Percentiles rank a stretch among this genome's conserved stretches.
phyloP scores from a whole-genome alignment of 2,329 filamentous ascomycete genomes.

The Cercospora sp. region DNA sequence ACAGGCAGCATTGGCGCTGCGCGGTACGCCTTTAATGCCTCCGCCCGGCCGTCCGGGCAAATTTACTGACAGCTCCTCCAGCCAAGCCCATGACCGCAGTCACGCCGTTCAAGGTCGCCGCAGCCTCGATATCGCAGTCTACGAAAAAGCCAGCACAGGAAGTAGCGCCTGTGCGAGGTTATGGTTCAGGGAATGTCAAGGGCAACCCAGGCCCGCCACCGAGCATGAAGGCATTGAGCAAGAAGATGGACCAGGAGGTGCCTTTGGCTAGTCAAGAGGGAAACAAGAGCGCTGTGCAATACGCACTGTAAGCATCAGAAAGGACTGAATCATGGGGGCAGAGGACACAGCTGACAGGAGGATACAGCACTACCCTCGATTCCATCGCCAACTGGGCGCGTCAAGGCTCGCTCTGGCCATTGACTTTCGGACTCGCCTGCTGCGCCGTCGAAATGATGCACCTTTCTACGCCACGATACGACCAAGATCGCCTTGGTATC shows the following conservation, averaged over 20 bases:
- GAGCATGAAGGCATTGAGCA: constrained; percentile 50
- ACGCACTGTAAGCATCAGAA: constrained; percentile 67
- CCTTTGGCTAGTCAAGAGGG: constrained; percentile 74
- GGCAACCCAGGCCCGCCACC: constrained; percentile 56
- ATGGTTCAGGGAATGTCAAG: constrained; percentile 46
- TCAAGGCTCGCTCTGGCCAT: constrained; percentile 81
- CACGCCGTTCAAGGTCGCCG: constrained; percentile 62
- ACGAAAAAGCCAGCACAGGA: constrained; percentile 62
- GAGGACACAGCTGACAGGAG: constrained; percentile 24
- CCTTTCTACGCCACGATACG: constrained; percentile 81
- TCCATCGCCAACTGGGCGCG: constrained; percentile 80
- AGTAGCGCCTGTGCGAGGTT: constrained; percentile 39
- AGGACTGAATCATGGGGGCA: neutral
- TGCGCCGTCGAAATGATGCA: constrained; percentile 95
- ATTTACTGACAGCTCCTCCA: constrained; percentile 41
- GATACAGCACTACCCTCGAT: constrained; percentile 71
- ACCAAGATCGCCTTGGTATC: constrained; percentile 83
- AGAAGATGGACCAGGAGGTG: constrained; percentile 65
- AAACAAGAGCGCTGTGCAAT: constrained; percentile 79
- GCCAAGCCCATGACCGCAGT: constrained; percentile 66
- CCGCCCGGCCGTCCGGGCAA: constrained; percentile 13
- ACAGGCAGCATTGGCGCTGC: constrained; percentile 55
- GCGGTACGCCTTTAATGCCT: constrained; percentile 47
- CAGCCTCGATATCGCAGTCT: constrained; percentile 66
- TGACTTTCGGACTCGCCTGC: constrained; percentile 86